These are phyloP conservation scores for Fragaria ananassa DNA, from an alignment of 306 rosid species.

Conservation along the genomic window DNA sequence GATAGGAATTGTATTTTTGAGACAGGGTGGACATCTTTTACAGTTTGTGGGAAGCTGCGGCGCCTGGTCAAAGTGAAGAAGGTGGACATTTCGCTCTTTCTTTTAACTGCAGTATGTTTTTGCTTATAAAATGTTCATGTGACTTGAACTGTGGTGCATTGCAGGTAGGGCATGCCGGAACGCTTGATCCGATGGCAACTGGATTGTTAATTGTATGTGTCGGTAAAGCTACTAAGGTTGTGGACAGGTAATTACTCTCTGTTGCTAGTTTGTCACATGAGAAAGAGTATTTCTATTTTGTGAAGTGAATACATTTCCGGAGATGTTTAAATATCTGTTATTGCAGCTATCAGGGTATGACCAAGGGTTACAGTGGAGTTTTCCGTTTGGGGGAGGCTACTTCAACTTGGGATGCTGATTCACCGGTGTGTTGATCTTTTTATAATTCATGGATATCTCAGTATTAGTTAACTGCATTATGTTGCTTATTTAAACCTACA, in stretches of 20 bases:
- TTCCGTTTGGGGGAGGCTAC: constrained; percentile 98
- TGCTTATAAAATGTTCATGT: constrained; percentile 9
- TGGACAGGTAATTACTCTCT: constrained; percentile 55
- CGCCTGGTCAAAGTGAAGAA: constrained; percentile 92
- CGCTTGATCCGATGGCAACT: constrained; percentile 99
- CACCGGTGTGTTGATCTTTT: constrained; percentile 61
- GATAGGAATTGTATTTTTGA: constrained; percentile 19
- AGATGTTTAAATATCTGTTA: constrained; percentile 23
- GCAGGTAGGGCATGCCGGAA: constrained; percentile 98
- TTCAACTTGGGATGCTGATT: constrained; percentile 98
- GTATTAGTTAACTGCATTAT: neutral
- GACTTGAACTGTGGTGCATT: constrained; percentile 21
- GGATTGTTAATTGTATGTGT: constrained; percentile 93
- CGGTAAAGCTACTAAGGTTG: constrained; percentile 92
- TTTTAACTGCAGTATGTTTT: neutral
- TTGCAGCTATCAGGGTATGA: constrained; percentile 90
- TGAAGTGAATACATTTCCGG: constrained; percentile 1
- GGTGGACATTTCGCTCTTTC: constrained; percentile 38
- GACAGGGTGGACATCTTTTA: constrained; percentile 97
- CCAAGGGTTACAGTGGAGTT: constrained; percentile 89
- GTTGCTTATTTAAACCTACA: neutral
- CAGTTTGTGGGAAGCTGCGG: constrained; percentile 93
- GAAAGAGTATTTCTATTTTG: neutral
- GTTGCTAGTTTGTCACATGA: neutral
- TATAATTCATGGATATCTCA: neutral